Evolutionary conservation across 805 yeast genomes (phyloP).

Genomic region (Ogataea dorogensis): DNA sequence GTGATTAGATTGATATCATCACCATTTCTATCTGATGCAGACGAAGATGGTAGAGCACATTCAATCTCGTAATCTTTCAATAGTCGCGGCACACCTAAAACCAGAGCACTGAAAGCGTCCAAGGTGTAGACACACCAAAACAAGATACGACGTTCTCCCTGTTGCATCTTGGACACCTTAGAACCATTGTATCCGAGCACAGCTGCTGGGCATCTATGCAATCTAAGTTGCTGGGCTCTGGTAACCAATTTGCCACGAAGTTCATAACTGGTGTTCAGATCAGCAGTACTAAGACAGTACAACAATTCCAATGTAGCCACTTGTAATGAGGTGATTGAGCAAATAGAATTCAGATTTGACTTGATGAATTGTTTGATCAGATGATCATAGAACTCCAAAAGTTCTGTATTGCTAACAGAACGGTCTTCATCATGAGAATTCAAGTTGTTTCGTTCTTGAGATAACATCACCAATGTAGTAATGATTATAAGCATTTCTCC

Average conservation of each 20-base stretch:
- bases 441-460: constrained; percentile 32
- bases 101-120: constrained; percentile 72
- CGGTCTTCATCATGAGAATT: constrained; percentile 13
- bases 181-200: constrained; percentile 67
- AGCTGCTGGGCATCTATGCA: constrained; percentile 86
- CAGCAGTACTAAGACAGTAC: constrained; percentile 72
- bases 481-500: constrained; percentile 54
- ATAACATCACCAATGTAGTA: constrained; percentile 49
- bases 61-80: constrained; percentile 80
- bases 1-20: constrained; percentile 53
- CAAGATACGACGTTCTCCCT: constrained; percentile 75
- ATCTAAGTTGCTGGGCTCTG: constrained; percentile 81
- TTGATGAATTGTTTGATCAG: constrained; percentile 61
- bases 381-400: constrained; percentile 53
- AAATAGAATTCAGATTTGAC: constrained; percentile 56
- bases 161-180: constrained; percentile 64
- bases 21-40: constrained; percentile 33
- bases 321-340: constrained; percentile 69
- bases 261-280: constrained; percentile 69
- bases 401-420: constrained; percentile 28
- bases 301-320: constrained; percentile 65
- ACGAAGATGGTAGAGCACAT: constrained; percentile 72
- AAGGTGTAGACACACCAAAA: constrained; percentile 83
- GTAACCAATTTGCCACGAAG: constrained; percentile 72
- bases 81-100: constrained; percentile 79